Evolutionary conservation across 2,329 filamentous ascomycete species (phyloP), one percentile per base, ranked within the genome.

Genomic region (Nectriaceae sp.): DNA sequence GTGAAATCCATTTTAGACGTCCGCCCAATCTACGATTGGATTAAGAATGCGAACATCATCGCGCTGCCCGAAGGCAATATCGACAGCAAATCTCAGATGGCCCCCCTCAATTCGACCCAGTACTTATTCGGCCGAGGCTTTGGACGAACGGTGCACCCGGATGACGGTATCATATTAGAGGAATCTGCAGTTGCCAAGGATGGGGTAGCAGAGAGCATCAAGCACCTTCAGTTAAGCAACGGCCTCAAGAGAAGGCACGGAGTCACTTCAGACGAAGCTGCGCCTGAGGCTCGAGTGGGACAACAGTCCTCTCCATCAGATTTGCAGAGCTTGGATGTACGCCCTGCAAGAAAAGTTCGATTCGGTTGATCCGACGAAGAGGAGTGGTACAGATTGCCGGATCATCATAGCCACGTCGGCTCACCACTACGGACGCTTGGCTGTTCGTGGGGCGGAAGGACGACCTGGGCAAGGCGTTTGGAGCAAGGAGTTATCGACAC

Each of bases 1-100:
- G 75, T 77, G 53, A 83, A 79, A 57, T 75, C 72, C 4, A 75
- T 85, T n/a, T 62, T 85, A 4, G 82, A 85, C 50, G 79, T 84
- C 56, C 65, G 71, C 19, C 71, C 73, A 1, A 79, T 85, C 42
- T 82, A 80, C 57, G 74, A 82, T 50, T 85, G 82, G 81, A 81
- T 85, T 35, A 68, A 74, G 48, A 77, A 81, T 44, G 73, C 75
- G 2, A 70, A 64, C 41, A 77, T 85, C 40, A 59, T 73, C 20
- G 57, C 65, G 10, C 50, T 71, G 16, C 59, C 61, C 2, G 47
- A 60, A 6, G 59, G 53, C 5, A 55, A 63, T 16, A 46, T 35
- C 3, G 62, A 70, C 8, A 70, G 70, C 4, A 60, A 71, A 13
- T 70, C 70, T 5, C 78, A 84, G 61, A 81, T 82, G 68, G 69